Evolutionary conservation across 1,284 basidiomycete species (phyloP).

Genomic region (Ceratobasidium sp.): DNA sequence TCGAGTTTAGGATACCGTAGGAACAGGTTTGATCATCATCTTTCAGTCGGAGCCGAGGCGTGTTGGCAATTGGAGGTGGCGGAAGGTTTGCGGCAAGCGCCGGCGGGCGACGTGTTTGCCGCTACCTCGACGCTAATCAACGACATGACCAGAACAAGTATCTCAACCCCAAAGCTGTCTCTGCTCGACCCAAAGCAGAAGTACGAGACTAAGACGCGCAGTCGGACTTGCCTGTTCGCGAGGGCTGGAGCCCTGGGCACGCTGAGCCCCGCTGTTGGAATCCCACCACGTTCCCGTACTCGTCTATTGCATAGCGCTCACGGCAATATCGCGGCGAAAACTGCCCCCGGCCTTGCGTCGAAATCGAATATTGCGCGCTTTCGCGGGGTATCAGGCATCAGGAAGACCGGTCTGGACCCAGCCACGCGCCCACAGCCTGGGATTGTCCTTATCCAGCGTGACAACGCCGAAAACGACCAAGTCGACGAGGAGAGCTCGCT

Average conservation of each 20-base stretch:
- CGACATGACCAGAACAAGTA: conserved; percentile 7
- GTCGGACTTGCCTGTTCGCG: conserved; percentile 17
- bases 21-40: background rate
- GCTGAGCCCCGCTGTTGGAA: background rate
- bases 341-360: background rate
- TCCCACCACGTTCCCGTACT: background rate
- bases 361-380: background rate
- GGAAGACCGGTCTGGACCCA: conserved; percentile 28
- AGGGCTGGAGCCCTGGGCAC: background rate
- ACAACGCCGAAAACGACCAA: conserved; percentile 11
- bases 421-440: conserved; percentile 8
- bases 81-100: conserved; percentile 15
- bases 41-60: background rate
- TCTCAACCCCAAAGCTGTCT: conserved; percentile 11
- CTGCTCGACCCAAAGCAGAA: conserved; percentile 27
- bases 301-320: background rate
- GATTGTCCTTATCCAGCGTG: background rate
- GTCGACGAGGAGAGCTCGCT: background rate
- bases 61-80: conserved; percentile 8
- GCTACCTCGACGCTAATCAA: background rate
- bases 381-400: conserved; percentile 24
- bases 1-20: background rate
- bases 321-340: conserved; percentile 5
- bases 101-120: conserved; percentile 13
- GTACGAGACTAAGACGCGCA: conserved; percentile 24